phyloP scores from a whole-genome alignment of 1,284 basidiomycete genomes.

The Fomitopsis pinicola region DNA sequence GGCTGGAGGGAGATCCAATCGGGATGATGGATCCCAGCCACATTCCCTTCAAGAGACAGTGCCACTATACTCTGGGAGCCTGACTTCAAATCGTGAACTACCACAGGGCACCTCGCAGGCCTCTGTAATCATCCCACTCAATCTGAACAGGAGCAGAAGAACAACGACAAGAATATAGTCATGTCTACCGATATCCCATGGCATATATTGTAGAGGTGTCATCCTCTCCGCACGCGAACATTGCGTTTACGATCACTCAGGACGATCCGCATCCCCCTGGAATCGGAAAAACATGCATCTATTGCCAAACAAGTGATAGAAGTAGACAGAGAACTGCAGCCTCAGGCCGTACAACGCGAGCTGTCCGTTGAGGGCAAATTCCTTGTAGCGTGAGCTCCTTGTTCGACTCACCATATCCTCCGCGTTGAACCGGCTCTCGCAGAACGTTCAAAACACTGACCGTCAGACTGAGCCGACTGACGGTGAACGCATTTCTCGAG shows the following conservation, averaged over 20 bases:
- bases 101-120: too few species aligned
- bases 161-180: neutral
- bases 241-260: conserved; percentile 31
- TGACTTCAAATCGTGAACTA: too few species aligned
- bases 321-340: conserved; percentile 82
- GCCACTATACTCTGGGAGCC: too few species aligned
- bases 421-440: conserved; percentile 12
- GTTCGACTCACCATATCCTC: neutral
- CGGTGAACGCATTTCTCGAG: conserved; percentile 82
- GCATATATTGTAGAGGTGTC: conserved; percentile 1
- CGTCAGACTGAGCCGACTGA: conserved; percentile 76
- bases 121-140: too few species aligned
- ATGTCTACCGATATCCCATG: conserved; percentile 1
- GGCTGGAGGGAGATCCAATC: too few species aligned
- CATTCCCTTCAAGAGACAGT: too few species aligned
- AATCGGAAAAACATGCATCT: conserved; percentile 63
- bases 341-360: conserved; percentile 69
- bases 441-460: conserved; percentile 75
- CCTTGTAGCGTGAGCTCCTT: conserved; percentile 60
- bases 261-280: conserved; percentile 74
- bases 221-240: neutral
- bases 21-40: too few species aligned
- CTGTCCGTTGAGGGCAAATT: conserved; percentile 60
- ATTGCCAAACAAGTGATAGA: conserved; percentile 80
- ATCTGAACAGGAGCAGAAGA: too few species aligned